Evolutionary conservation across 2,329 filamentous ascomycete species (phyloP), one percentile per base, ranked within the genome.

Genomic region (Sclerotiophoma versabilis): DNA sequence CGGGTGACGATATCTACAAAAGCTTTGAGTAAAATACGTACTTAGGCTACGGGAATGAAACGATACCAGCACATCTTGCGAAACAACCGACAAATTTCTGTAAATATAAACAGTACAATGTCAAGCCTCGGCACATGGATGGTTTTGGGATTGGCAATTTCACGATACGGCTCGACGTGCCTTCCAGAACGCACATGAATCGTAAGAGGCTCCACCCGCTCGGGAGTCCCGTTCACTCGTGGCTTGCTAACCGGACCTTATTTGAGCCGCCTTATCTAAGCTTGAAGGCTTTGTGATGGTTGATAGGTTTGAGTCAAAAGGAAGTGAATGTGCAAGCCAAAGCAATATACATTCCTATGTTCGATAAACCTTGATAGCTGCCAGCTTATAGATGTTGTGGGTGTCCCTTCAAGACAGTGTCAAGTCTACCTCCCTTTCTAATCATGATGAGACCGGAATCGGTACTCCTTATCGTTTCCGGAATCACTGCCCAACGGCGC

Each of bases 161-260:
- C 37, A 54, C 34, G 45, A 49, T 50, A 49, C 51, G 57, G 53
- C 50, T 57, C 50, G 39, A 57, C 39, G 23, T 19, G 25, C 26
- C 53, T 60, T 59, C 59, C 56, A 54, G 59, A 62, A 58, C 44
- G 27, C 22, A 29, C 57, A 54, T 49, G 59, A 64, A 45, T 59
- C 59, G 55, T 44, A 26, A n/a, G 12, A 45, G 32, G 54, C 56
- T 51, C 62, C 62, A 62, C 59, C 45, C 33, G 32, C 49, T 46
- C 62, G 62, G 59, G 58, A 64, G 55, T 51, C 55, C 59, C 59
- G 62, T 64, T 49, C 34, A 39, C 49, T 53, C 34, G 49, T 49
- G 49, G 44, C 42, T 19, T 29, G 46, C 42, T 57, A 48, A 39
- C 29, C 43, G 49, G 48, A 53, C 34, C 49, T 57, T 52, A 52